Evolutionary conservation across 495 filamentous ascomycete genomes (phyloP), one percentile per base, ranked within the genome.

Genomic region (Lophiostoma macrostomum): DNA sequence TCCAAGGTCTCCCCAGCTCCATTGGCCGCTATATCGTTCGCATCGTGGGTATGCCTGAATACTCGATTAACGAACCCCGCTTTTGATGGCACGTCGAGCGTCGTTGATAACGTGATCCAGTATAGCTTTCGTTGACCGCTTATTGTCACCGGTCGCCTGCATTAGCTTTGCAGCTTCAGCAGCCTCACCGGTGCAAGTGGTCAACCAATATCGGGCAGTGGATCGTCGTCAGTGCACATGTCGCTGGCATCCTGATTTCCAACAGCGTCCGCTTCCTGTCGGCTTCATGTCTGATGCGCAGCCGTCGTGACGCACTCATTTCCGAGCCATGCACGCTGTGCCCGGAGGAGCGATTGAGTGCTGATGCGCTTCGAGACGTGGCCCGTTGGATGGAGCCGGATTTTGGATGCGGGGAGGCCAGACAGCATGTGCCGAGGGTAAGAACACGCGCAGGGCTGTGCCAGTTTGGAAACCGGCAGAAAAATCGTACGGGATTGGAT

Each of bases 381-480:
- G 16, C 4, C 32, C 18, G 45, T 11, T 12, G 12, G 3, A 2
- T 31, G 32, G 50, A 53, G 50, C 50, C 39, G 28, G 41, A 36
- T 45, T 53, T 27, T 52, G 37, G 50, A n/a, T n/a, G n/a, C n/a
- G n/a, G n/a, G 40, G 39, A 43, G 25, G 5, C 11, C 28, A 11
- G 14, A 20, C 7, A 29, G 12, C 29, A 14, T 22, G 18, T 5
- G 3, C 20, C 18, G 6, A 30, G 10, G 23, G 2, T n/a, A 7
- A 32, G 7, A n/a, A n/a, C 7, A 4, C 16, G 14, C 39, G 40
- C 50, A 45, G 40, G 50, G 50, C 50, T 45, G 50, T 53, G 50
- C 50, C 20, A 12, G 40, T 46, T 53, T 37, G 20, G 32, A 35
- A 43, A 45, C 40, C 31, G 50, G 50, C 50, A 53, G 50, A 53